Conservation (phyloP, 2,329 filamentous ascomycete genomes). For the Massarina eburnea region DNA sequence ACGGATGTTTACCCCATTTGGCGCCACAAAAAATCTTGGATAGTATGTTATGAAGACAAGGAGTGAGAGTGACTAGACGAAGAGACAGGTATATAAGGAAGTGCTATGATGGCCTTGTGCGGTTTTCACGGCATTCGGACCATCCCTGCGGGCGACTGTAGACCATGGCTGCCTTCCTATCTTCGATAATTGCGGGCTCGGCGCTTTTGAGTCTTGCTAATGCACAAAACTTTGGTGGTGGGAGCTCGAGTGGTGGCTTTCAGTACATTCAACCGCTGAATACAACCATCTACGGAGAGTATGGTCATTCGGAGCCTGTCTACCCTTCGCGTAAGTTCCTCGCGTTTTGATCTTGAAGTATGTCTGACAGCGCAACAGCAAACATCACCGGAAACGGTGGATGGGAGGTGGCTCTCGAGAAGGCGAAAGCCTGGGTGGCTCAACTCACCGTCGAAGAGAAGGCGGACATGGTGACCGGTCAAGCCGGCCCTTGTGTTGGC, state of each 20-base stretch:
- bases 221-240: conserved; percentile 27
- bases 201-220: conserved; percentile 23
- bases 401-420: conserved; percentile 35
- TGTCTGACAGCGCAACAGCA: conserved; percentile 9
- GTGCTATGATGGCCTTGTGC: neutral
- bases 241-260: conserved; percentile 25
- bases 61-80: neutral
- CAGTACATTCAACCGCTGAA: conserved; percentile 32
- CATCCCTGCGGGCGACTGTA: conserved; percentile 1
- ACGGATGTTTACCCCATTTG: neutral
- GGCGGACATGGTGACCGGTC: conserved; percentile 39
- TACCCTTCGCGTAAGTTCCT: conserved; percentile 29
- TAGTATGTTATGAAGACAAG: neutral
- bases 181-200: conserved; percentile 24
- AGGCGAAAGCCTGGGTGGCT: conserved; percentile 35
- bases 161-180: conserved; percentile 31
- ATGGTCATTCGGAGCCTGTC: conserved; percentile 29
- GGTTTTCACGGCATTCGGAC: neutral
- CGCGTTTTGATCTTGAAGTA: neutral
- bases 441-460: conserved; percentile 38
- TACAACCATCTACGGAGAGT: conserved; percentile 31
- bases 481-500: conserved; percentile 35
- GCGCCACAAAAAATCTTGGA: neutral
- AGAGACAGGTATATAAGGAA: neutral
- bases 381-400: conserved; percentile 33